Evolutionary conservation across 2,329 filamentous ascomycete genomes (phyloP).

Genomic region (Erysiphe neolycopersici): DNA sequence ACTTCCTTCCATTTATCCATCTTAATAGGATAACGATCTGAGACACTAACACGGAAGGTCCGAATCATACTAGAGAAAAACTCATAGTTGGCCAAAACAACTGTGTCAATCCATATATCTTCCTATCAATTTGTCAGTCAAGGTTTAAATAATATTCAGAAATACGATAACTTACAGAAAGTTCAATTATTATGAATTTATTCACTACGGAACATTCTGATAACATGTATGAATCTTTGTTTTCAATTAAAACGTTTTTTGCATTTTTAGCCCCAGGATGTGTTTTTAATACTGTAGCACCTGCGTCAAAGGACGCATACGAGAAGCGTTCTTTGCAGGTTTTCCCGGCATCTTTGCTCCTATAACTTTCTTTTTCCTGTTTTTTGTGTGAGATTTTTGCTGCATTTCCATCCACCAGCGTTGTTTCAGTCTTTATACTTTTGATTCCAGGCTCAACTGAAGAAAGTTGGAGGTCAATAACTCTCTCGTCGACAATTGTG

Average conservation of each 20-base stretch:
- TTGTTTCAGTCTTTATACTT: constrained; percentile 3
- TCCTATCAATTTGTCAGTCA: constrained; percentile 9
- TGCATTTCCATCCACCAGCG: constrained; percentile 9
- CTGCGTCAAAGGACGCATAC: constrained; percentile 91
- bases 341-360: constrained; percentile 81
- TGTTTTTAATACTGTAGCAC: constrained; percentile 76
- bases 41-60: constrained; percentile 72
- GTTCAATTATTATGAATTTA: constrained; percentile 84
- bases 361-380: constrained; percentile 16
- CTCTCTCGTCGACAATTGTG: constrained; percentile 60
- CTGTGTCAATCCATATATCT: constrained; percentile 62
- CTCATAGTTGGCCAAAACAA: constrained; percentile 95
- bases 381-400: constrained; percentile 6
- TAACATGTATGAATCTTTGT: constrained; percentile 97
- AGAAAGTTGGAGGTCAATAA: constrained; percentile 49
- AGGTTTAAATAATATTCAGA: neutral
- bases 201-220: constrained; percentile 67
- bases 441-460: constrained; percentile 8
- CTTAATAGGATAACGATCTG: constrained; percentile 84
- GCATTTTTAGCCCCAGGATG: constrained; percentile 68
- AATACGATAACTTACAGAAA: constrained; percentile 38
- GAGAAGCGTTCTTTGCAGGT: constrained; percentile 97
- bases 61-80: constrained; percentile 97
- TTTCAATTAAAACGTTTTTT: constrained; percentile 74
- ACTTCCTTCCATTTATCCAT: constrained; percentile 73